Conservation (phyloP, 2,329 filamentous ascomycete genomes). For the Pyricularia sp. region DNA sequence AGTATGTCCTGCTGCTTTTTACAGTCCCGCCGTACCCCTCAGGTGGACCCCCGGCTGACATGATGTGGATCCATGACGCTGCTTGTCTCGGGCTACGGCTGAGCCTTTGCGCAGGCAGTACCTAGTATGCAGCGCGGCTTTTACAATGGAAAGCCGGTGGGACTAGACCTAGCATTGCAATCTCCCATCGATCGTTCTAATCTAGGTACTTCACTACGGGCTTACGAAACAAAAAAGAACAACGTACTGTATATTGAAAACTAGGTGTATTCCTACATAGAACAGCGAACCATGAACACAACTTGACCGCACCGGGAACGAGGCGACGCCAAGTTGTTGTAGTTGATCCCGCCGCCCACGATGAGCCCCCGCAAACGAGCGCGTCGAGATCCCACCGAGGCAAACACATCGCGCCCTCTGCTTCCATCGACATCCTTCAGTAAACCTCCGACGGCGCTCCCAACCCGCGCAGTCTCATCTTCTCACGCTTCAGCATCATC, state of each 20-base stretch:
- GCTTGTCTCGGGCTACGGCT: background rate
- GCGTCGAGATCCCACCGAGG: conserved; percentile 20
- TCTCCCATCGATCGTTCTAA: background rate
- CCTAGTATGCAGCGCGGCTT: background rate
- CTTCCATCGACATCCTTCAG: background rate
- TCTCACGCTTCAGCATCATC: background rate
- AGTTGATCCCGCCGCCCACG: background rate
- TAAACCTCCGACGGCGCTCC: background rate
- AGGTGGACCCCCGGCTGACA: background rate
- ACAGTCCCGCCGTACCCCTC: background rate
- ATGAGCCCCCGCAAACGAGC: conserved; percentile 30
- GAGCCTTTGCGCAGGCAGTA: background rate
- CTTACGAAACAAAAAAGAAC: background rate
- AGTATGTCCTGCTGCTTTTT: background rate
- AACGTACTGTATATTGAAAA: background rate
- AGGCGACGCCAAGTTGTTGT: background rate
- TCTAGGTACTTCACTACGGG: background rate
- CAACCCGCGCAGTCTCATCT: background rate
- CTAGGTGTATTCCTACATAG: background rate
- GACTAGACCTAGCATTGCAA: background rate
- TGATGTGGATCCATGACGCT: conserved; percentile 1
- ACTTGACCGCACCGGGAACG: background rate
- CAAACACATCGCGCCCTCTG: conserved; percentile 2
- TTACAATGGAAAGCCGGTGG: background rate
- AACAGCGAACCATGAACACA: background rate